phyloP scores from a whole-genome alignment of 768 basidiomycete genomes.

The Russula emetica region DNA sequence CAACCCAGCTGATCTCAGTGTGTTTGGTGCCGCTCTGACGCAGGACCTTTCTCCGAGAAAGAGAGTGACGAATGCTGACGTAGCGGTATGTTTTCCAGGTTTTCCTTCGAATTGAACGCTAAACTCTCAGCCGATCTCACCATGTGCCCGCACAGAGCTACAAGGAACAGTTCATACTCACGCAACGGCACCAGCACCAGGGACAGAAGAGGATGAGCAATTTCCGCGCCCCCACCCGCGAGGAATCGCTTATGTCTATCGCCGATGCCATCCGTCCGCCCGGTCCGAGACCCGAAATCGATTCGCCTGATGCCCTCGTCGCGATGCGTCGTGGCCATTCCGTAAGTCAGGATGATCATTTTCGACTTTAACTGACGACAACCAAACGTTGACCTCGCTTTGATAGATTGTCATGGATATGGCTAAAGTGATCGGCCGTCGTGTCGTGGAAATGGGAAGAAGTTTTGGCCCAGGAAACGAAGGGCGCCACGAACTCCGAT shows the following conservation, averaged over 20 bases:
- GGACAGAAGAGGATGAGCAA: not conserved
- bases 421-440: not conserved
- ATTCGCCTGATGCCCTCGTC: not conserved
- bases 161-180: conserved; percentile 8
- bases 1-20: conserved; percentile 4
- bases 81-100: conserved; percentile 15
- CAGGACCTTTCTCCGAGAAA: not conserved
- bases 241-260: conserved; percentile 13
- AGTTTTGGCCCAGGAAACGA: not conserved
- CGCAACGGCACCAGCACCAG: not conserved
- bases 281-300: not conserved
- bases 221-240: not conserved
- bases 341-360: not conserved
- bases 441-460: not conserved
- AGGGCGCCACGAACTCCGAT: conserved; percentile 4
- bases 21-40: conserved; percentile 10
- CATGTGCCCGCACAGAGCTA: not conserved
- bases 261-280: conserved; percentile 16
- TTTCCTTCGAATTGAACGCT: not conserved
- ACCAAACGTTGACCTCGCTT: not conserved
- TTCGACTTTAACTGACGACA: not conserved
- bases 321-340: conserved; percentile 10
- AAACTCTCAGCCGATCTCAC: not conserved
- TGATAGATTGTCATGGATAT: conserved; percentile 15
- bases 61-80: conserved; percentile 11